Evolutionary conservation across 2,329 filamentous ascomycete genomes (phyloP), one percentile per base, ranked within the genome.

Genomic region (Verticillium nonalfalfae): DNA sequence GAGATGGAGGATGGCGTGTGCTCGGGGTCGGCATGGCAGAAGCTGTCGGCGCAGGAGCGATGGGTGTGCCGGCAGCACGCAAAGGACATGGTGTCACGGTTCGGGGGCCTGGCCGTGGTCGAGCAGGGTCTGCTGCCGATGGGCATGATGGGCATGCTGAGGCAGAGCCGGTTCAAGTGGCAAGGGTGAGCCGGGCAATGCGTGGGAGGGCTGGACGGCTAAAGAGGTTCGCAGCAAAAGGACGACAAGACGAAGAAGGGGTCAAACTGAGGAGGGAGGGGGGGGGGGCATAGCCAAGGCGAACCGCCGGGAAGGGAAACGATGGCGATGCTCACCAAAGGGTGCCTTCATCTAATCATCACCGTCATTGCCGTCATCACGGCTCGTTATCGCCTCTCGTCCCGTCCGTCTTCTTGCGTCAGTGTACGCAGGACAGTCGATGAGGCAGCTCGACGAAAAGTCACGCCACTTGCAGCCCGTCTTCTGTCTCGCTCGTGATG

Each of bases 31-130:
- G 59, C 56, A n/a, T 34, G 52, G 52, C 18, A 55, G 52, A 26
- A 45, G 39, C 39, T 34, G 26, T 33, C 38, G 56, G 26, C 59
- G 13, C 78, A 79, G 65, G 70, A 72, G 68, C 70, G 69, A 60
- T 79, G 76, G 76, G 68, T 76, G 10, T 68, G 69, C 56, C 66
- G 68, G 60, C 64, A 79, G 33, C 78, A 78, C 68, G 72, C 69
- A 0, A 66, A 68, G 15, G 75, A 78, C 60, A 72, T 79, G 69
- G 71, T 71, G 56, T 67, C 72, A 60, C 68, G 68, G 40, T 78
- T 78, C 70, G 76, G 76, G 0, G 74, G 75, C 1, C 60, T 78
- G 59, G 69, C 70, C 35, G 68, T 79, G 57, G 75, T 76, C 4
- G 75, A 78, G 62, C 67, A 70, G 56, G 74, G 74, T 1, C 59